Percentiles rank a stretch among this genome's conserved stretches.
Conservation (phyloP, 73 alveolate species). For the Paramecium pentaurelia region DNA sequence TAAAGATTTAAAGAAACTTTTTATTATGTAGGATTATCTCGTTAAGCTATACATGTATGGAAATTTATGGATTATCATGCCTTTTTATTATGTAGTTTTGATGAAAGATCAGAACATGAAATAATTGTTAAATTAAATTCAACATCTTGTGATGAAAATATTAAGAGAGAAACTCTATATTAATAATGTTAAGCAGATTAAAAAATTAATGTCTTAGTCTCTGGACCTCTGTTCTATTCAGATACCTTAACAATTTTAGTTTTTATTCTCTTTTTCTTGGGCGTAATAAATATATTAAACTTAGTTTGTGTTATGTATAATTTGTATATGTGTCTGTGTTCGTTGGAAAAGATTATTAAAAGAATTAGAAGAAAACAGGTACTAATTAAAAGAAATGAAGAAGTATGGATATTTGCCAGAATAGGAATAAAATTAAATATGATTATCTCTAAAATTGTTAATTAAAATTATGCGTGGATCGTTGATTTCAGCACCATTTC, state of each 20-base stretch:
- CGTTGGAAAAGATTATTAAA: too few species aligned
- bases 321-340: background rate
- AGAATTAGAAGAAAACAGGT: background rate
- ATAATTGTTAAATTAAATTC: background rate
- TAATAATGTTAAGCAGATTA: background rate
- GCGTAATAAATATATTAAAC: background rate
- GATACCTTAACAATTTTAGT: background rate
- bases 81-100: background rate
- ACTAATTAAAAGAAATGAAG: background rate
- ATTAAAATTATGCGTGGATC: constrained; percentile 5
- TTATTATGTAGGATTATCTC: background rate
- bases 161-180: background rate
- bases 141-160: background rate
- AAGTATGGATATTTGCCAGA: background rate
- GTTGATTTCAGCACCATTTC: background rate
- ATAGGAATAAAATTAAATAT: background rate
- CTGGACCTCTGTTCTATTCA: background rate
- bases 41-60: background rate
- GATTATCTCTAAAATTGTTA: constrained; percentile 13
- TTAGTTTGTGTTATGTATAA: background rate
- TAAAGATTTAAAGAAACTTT: background rate
- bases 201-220: background rate
- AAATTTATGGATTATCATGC: background rate
- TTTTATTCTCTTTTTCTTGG: background rate
- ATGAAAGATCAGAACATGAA: background rate